Evolutionary conservation across 768 basidiomycete species (phyloP), one percentile per base, ranked within the genome.

Genomic region (Mycena galopus): DNA sequence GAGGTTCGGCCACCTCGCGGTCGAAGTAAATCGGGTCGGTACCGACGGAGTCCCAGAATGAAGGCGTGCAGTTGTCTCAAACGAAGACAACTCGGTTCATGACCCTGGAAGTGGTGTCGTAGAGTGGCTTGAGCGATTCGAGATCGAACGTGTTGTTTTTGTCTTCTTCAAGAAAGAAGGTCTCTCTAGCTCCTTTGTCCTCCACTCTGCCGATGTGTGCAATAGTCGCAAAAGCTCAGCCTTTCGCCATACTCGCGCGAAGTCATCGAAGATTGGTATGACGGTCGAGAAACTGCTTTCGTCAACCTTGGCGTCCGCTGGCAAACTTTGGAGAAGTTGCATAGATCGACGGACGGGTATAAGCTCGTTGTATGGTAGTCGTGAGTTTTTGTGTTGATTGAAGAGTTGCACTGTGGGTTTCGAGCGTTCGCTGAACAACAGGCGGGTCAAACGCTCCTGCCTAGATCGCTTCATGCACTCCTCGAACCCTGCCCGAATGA

Each of bases 281-380:
- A 66, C n/a, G 9, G 25, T 29, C 16, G 39, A 27, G 42, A 66
- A 66, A 39, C 39, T 57, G 21, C 37, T 23, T 50, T 57, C 55
- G 27, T 59, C 32, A 23, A 67, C 50, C n/a, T 47, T 8, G 8
- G 9, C 56, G 19, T 58, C 42, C 8, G 56, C 11, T 23, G 57
- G 56, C 10, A 67, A 42, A 67, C 44, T 50, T 23, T 14, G 8
- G 21, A 14, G 17, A 59, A 19, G 9, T 35, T 67, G 65, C 42
- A 57, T 8, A 59, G 30, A 33, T 67, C 65, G 65, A 67, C n/a
- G 42, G 65, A 56, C 65, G 2, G 57, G 55, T 56, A 67, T 67
- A 27, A 67, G 21, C 44, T 67, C 65, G 65, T 29, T 56, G 23
- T 50, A 35, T 1, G 65, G 65, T 30, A 67, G 65, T 9, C 23